Evolutionary conservation across 495 filamentous ascomycete species (phyloP), one percentile per base, ranked within the genome.

Genomic region (Podospora anserina): DNA sequence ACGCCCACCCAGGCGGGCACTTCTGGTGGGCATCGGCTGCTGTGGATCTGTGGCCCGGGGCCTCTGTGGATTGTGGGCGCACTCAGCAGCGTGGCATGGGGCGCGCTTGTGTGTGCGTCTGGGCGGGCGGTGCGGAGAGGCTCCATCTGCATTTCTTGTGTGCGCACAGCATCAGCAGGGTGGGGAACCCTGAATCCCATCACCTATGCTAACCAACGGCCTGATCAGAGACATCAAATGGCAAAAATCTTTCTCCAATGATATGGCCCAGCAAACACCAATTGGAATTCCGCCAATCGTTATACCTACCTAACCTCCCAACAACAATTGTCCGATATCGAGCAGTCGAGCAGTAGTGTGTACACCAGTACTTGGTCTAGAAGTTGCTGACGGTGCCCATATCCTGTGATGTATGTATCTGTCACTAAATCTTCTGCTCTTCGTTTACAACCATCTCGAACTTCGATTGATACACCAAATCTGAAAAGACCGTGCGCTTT

Each of bases 31-130:
- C 39, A 61, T 65, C 61, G 61, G 63, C 34, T 53, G 39, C 44
- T 64, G 59, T 70, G 68, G 65, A 58, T 49, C 59, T 55, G 59
- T 58, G 60, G 68, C 53, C 57, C 15, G 49, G 49, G 49, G 54
- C 23, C 26, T 28, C n/a, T 34, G 28, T 32, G 27, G 27, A 32
- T 15, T 26, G 23, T 30, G 30, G 30, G 59, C 5, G 59, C 59
- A 26, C 59, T 32, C 16, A 23, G 27, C 39, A 49, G 39, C 39
- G 13, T 20, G 56, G 19, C 19, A 20, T 58, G 56, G 56, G 59
- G 28, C 23, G 23, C 28, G 59, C 23, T 27, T 32, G 59, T 49
- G 39, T 49, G 39, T 49, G 39, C 7, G 13, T 16, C 39, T 13
- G 39, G 39, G 39, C 39, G 39, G 39, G 39, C 39, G 39, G 39